A percentile compares a stretch with the other conserved stretches of the same genome.
These are phyloP conservation scores for Aspergillus sp. DNA, from an alignment of 2,329 filamentous ascomycete species.

Conservation along the genomic window DNA sequence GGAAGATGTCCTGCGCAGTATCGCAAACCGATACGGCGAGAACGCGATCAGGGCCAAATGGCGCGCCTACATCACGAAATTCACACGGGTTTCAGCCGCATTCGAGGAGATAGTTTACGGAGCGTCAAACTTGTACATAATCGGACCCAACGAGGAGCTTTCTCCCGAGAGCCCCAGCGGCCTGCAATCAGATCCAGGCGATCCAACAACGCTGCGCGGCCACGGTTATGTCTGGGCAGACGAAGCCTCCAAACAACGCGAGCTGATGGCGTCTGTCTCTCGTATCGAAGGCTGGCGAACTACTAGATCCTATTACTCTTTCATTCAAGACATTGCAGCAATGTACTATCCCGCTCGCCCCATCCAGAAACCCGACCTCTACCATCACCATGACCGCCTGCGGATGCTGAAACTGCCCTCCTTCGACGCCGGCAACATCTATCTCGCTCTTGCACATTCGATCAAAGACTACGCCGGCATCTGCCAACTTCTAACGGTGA, in stretches of 20 bases:
- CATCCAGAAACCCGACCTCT: slow-evolving; percentile 62
- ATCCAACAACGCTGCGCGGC: slow-evolving; percentile 62
- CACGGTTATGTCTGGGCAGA: slow-evolving; percentile 97
- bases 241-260: slow-evolving; percentile 74
- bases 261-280: slow-evolving; percentile 87
- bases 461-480: slow-evolving; percentile 82
- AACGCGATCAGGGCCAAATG: slow-evolving; percentile 88
- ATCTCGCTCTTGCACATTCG: slow-evolving; percentile 72
- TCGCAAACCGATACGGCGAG: slow-evolving; percentile 82
- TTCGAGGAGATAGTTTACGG: slow-evolving; percentile 97
- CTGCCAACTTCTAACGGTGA: slow-evolving; percentile 76
- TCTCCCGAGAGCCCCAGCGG: slow-evolving; percentile 53
- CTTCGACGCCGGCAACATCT: slow-evolving; percentile 77
- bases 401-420: slow-evolving; percentile 77
- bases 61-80: slow-evolving; percentile 91
- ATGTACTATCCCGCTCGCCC: slow-evolving; percentile 39
- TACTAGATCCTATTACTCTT: slow-evolving; percentile 92
- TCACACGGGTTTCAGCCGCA: slow-evolving; percentile 85
- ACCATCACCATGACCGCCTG: slow-evolving; percentile 89
- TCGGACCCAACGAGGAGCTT: slow-evolving; percentile 69
- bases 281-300: slow-evolving; percentile 96
- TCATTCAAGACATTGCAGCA: slow-evolving; percentile 68
- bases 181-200: slow-evolving; percentile 32
- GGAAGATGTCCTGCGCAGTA: slow-evolving; percentile 78
- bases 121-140: slow-evolving; percentile 76